Evolutionary conservation across 805 yeast genomes (phyloP).

Genomic region (Sporopachydermia lactativora): DNA sequence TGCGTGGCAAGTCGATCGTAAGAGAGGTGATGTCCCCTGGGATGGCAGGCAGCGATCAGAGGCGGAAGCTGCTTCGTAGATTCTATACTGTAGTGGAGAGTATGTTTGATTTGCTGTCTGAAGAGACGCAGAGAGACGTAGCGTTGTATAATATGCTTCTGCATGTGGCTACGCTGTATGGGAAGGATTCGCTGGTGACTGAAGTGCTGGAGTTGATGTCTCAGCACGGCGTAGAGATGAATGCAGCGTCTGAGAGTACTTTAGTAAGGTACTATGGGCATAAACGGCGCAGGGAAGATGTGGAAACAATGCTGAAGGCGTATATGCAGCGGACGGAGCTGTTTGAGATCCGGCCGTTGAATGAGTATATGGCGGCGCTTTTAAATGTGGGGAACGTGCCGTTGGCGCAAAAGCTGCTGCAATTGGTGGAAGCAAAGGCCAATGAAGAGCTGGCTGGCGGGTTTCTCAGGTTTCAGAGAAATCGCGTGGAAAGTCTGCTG

Average conservation of each 20-base stretch:
- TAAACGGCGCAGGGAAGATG: background rate
- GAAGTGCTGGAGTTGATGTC: background rate
- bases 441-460: background rate
- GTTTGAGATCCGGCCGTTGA: background rate
- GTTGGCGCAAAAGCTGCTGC: background rate
- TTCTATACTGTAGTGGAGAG: background rate
- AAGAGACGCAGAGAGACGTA: background rate
- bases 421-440: background rate
- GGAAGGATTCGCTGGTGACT: background rate
- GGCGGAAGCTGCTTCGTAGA: background rate
- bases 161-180: background rate
- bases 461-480: background rate
- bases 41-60: background rate
- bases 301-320: background rate
- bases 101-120: background rate
- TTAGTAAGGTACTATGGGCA: background rate
- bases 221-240: background rate
- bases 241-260: background rate
- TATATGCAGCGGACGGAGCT: background rate
- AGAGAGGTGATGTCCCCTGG: too few relatives aligned
- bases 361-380: background rate
- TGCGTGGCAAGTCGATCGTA: background rate
- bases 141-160: background rate
- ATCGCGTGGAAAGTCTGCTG: background rate
- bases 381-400: background rate